Conservation (phyloP, 768 basidiomycete species). For the Pleurotus salmoneostramineus region DNA sequence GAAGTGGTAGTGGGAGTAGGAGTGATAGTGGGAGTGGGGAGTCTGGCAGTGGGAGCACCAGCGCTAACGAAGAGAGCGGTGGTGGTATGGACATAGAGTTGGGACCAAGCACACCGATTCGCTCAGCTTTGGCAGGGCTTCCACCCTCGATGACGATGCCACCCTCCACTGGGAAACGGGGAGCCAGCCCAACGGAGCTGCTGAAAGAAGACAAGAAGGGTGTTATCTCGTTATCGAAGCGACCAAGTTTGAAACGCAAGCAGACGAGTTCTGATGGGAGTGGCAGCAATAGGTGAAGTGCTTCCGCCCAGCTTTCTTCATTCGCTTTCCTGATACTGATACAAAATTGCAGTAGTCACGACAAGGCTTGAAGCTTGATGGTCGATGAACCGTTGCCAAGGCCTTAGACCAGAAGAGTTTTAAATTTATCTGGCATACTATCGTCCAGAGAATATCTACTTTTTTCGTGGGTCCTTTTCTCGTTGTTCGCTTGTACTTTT, state of each 20-base stretch:
- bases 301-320: background rate
- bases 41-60: conserved; percentile 6
- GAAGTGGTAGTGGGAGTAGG: background rate
- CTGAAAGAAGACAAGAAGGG: conserved; percentile 57
- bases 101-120: conserved; percentile 1
- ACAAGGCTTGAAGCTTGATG: too few relatives aligned
- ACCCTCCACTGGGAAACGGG: conserved; percentile 54
- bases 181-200: conserved; percentile 70
- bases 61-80: conserved; percentile 5
- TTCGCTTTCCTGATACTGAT: background rate
- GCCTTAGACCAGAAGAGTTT: too few relatives aligned
- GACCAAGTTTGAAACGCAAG: conserved; percentile 62
- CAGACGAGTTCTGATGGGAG: conserved; percentile 8
- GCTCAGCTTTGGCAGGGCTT: background rate
- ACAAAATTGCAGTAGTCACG: too few relatives aligned
- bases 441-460: too few relatives aligned
- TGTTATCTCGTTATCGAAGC: conserved; percentile 53
- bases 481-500: too few relatives aligned
- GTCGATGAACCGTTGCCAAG: too few relatives aligned
- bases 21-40: background rate
- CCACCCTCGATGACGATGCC: conserved; percentile 14
- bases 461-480: too few relatives aligned
- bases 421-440: too few relatives aligned
- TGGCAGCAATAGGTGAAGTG: background rate
- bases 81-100: background rate